Evolutionary conservation across 208 protist species (phyloP), one percentile per base, ranked within the genome.

Genomic region (Blechomonas ayalai): DNA sequence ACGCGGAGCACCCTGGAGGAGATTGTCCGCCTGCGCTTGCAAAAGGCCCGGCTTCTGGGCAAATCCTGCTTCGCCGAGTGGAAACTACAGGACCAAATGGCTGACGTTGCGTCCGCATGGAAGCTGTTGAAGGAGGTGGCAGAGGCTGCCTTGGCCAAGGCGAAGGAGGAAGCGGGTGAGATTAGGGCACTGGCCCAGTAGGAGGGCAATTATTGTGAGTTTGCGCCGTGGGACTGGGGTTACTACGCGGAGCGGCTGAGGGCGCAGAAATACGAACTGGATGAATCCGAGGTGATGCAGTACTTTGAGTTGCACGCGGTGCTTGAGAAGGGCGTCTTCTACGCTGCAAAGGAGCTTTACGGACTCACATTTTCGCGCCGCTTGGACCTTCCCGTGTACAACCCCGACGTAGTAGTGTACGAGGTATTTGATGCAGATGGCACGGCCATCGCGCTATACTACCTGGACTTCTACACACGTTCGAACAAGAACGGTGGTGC

Each of bases 231-330:
- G 67, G 72, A 81, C 57, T 81, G 63, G 62, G 16, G 20, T 10
- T 64, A 65, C 59, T 73, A 66, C 51, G 36, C 55, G n/a, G 72
- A 75, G 56, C 53, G 62, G 56, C 40, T 68, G 33, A 67, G 73
- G 29, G 64, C 69, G 51, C 26, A 60, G 42, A 45, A 57, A 31
- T 64, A 70, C 54, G 43, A 65, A 26, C 49, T 78, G 15, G 73
- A 82, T 42, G 73, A 74, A 29, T 58, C 25, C 16, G 65, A 75
- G 43, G 42, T 65, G 42, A 73, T 56, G 55, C 59, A 42, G 13
- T 72, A 82, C 65, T 73, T 82, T 29, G 63, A 77, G 55, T 63
- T 78, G n/a, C 31, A 52, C 27, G 67, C 22, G 31, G 73, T 78
- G 36, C 58, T 73, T 13, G 73, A 73, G 61, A 38, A 49, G 3